phyloP scores from a whole-genome alignment of 495 filamentous ascomycete genomes.

The Lophiostoma macrostomum region DNA sequence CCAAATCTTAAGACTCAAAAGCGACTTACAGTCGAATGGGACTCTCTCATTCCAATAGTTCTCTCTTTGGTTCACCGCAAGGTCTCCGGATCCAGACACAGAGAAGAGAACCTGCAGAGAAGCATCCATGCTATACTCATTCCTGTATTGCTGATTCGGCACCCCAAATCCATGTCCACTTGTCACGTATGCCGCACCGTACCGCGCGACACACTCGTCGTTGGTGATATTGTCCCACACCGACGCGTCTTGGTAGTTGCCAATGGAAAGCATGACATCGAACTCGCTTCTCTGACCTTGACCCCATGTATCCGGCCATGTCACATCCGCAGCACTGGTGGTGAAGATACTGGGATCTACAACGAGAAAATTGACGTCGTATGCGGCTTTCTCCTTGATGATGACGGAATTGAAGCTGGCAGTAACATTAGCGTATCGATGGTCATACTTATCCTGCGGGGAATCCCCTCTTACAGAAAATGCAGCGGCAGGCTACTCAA shows the following conservation, averaged over 20 bases:
- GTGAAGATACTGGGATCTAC: constrained; percentile 38
- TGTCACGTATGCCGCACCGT: constrained; percentile 3
- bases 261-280: no score
- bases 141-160: background rate
- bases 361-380: constrained; percentile 40
- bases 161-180: constrained; percentile 13
- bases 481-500: constrained; percentile 22
- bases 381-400: constrained; percentile 43
- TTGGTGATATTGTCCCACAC: constrained; percentile 15
- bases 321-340: no score
- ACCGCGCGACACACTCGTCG: background rate
- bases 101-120: background rate
- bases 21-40: no score
- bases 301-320: no score
- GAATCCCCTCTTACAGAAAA: constrained; percentile 24
- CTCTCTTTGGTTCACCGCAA: background rate
- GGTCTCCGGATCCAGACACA: background rate
- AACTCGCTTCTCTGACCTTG: no score
- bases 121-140: background rate
- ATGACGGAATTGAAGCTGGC: constrained; percentile 46
- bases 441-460: background rate
- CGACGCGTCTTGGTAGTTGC: constrained; percentile 6
- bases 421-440: background rate
- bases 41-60: no score
- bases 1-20: background rate